Base-by-base conservation (phyloP, 1,139 yeast genomes). In the Kodamaea anthophila region DNA sequence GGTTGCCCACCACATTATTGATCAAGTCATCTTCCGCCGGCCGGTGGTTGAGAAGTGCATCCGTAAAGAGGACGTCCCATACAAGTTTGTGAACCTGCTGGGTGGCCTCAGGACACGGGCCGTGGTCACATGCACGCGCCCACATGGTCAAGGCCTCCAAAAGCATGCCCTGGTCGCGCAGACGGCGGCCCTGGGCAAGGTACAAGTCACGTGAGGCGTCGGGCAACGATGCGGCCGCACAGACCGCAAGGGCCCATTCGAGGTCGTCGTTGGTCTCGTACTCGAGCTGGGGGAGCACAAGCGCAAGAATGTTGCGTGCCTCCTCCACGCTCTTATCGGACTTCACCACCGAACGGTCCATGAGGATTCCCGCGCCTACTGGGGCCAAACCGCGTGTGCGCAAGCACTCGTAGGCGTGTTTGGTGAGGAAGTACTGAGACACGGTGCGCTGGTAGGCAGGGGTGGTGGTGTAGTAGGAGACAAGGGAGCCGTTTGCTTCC, bases 171-270 rank as follows among this genome's bases (percentile, higher is more conserved):
- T 60, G 62, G 19, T 54, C 53, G 32, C 66, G 51, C 1, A 71
- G 64, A 35, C 53, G 58, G 15, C 49, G 42, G 3, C 72, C 73
- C 30, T 62, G 55, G 13, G 49, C 51, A 37, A 67, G 61, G 47
- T 65, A 74, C 10, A 75, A 54, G 25, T 61, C 58, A 38, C 65
- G 65, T 1, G 83, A 76, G 7, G 83, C 74, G 4, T 66, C 53
- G n/a, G 73, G 62, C 28, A 70, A 49, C 24, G 59, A 59, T 24
- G 66, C 49, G 32, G 59, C 56, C 23, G 70, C 64, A 42, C 76
- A 70, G 12, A 67, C 62, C 1, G 84, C 72, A 30, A 84, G 58
- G 18, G 81, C 74, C 93, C 94, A 83, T 49, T 83, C 93, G 39
- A 81, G 64, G 44, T 84, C 94, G 45, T 81, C 91, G 43, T 78